phyloP scores from a whole-genome alignment of 495 filamentous ascomycete species.

The Hyaloscypha finlandica region DNA sequence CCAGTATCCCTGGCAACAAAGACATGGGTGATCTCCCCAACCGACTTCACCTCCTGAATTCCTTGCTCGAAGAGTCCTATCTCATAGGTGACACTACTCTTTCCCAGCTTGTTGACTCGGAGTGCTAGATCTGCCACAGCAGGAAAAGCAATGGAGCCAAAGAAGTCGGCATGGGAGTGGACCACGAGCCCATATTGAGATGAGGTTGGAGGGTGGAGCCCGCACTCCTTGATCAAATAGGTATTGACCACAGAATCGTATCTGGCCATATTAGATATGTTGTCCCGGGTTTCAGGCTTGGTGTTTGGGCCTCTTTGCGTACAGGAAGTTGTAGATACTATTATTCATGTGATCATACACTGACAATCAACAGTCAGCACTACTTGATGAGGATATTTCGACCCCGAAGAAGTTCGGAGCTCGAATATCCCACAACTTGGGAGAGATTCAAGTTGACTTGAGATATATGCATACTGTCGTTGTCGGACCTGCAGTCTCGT shows the following conservation, averaged over 20 bases:
- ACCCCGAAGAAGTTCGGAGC: no score
- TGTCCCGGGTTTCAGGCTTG: not conserved
- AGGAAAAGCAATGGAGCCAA: constrained; percentile 81
- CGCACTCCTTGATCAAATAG: constrained; percentile 82
- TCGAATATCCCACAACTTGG: not conserved
- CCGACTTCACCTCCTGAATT: constrained; percentile 74
- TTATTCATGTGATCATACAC: constrained; percentile 74
- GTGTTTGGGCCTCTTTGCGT: constrained; percentile 51
- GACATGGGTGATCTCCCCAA: constrained; percentile 87
- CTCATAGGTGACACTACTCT: constrained; percentile 90
- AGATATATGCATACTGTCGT: constrained; percentile 57
- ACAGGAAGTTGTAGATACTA: constrained; percentile 40
- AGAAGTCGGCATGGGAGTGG: constrained; percentile 80
- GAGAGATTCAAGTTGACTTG: not conserved
- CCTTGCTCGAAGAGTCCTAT: constrained; percentile 82
- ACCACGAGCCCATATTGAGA: constrained; percentile 80
- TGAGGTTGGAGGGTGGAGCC: constrained; percentile 68
- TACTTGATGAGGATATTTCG: not conserved
- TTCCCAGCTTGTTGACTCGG: constrained; percentile 79
- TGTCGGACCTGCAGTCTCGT: constrained; percentile 67
- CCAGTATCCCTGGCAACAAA: constrained; percentile 77
- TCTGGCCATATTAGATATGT: constrained; percentile 27
- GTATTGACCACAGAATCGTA: constrained; percentile 89
- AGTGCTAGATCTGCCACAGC: constrained; percentile 79
- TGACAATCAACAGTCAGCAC: not conserved